Base-by-base conservation (phyloP, 495 filamentous ascomycete genomes). In the Hyphodiscus hymeniophilus region DNA sequence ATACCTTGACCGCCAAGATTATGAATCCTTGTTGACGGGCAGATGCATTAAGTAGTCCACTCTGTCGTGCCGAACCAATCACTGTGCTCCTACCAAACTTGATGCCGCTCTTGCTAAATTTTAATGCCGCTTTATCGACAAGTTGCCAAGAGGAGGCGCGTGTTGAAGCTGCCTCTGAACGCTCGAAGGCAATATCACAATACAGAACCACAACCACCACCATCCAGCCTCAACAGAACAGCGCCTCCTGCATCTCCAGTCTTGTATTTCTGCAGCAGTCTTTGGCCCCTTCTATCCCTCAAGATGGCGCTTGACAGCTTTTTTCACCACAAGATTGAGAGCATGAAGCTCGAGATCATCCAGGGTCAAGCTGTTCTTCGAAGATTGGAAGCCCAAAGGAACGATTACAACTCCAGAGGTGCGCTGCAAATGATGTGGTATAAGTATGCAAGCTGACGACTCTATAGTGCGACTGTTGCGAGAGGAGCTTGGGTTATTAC, bases 291-390 rank as follows among this genome's bases (percentile, higher is more conserved):
- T 21, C 7, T 17, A 40, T 12, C 31, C 23, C 16, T 67, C 76
- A 77, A 55, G 60, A 98, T 98, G 92, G 89, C 91, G 76, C 85
- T 99, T 70, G 92, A 97, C 69, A 95, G 84, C 68, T 99, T 95
- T 70, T 99, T 91, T 67, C 86, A 89, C 74, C 96, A 97, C 70
- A 99, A 99, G 77, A 95, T 99, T 68, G 92, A 99, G 85, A 81
- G 83, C 65, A 94, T 96, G 84, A 95, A 97, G 79, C 87, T 97
- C 62, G 91, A 97, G 77, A 99, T 99, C 57, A 88, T 99, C 59
- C 89, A 95, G 66, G 91, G 92, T 32, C 94, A 97, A 72, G 91
- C 94, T 40, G 87, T 94, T 43, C 74, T 99, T 45, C 82, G 92
- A 57, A 77, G 92, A 66, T 75, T 99, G 62, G 92, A 99, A 77